A percentile compares a stretch with the other conserved stretches of the same genome.
Evolutionary conservation across 495 filamentous ascomycete genomes (phyloP).

Genomic region (Platismatia glauca): DNA sequence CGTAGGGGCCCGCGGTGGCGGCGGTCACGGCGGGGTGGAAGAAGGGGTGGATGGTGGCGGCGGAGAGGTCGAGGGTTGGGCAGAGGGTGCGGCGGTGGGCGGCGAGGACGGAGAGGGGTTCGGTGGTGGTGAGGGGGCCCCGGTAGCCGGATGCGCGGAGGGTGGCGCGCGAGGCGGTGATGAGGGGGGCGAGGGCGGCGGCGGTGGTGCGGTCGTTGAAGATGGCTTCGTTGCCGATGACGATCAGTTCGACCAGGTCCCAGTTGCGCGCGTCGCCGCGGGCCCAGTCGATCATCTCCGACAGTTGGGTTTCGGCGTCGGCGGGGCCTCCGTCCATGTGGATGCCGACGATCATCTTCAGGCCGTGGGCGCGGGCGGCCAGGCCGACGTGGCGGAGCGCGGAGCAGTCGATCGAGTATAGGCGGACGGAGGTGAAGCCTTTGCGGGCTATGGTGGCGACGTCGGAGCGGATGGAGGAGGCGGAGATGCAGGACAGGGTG

Average conservation of each 20-base stretch:
- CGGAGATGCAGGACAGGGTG: slow-evolving; percentile 57
- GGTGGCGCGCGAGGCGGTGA: slow-evolving; percentile 37
- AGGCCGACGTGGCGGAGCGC: slow-evolving; percentile 64
- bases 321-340: slow-evolving; percentile 58
- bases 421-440: slow-evolving; percentile 73
- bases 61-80: slow-evolving; percentile 62
- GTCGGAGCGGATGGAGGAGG: slow-evolving; percentile 51
- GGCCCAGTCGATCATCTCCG: slow-evolving; percentile 63
- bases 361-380: slow-evolving; percentile 48
- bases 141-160: slow-evolving; percentile 56
- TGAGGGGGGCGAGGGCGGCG: slow-evolving; percentile 56
- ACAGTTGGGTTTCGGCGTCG: slow-evolving; percentile 56
- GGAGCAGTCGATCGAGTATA: slow-evolving; percentile 89
- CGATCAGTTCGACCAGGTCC: slow-evolving; percentile 65
- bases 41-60: slow-evolving; percentile 85
- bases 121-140: slow-evolving; percentile 73
- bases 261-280: no score
- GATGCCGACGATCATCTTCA: slow-evolving; percentile 79
- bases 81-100: slow-evolving; percentile 53
- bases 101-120: slow-evolving; percentile 65
- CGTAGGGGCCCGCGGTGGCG: slow-evolving; percentile 62
- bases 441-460: slow-evolving; percentile 57
- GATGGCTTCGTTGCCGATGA: slow-evolving; percentile 85
- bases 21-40: slow-evolving; percentile 66
- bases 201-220: slow-evolving; percentile 58